Evolutionary conservation across 176 grass and related monocot species (phyloP), one percentile per base, ranked within the genome.

Genomic region (Phoenix roebelenii): DNA sequence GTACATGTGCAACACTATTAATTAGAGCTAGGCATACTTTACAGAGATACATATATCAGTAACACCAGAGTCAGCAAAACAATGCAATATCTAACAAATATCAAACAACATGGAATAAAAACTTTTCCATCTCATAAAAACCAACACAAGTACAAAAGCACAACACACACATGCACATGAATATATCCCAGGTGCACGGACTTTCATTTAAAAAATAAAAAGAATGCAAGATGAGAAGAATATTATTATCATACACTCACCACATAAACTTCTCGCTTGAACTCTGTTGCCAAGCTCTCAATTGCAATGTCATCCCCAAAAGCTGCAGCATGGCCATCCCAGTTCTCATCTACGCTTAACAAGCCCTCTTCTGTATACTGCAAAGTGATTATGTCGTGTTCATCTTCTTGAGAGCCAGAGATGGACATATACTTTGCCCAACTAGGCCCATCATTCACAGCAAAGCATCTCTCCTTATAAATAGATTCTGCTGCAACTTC

Each of bases 341-440:
- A 53, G 56, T 97, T 97, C 77, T 97, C 92, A 30, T 90, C 92
- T 1, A 97, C 66, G 18, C 74, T 88, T 48, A 97, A 69, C 51
- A 97, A 77, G 23, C 92, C 92, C 66, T 91, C 92, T 52, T 97
- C 92, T 44, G 92, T 97, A 66, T 97, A 97, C 58, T 97, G 92
- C 29, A 97, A 39, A 39, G 87, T 91, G 81, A 97, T 91, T 53
- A 97, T 97, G 59, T 91, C 84, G 1, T 91, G 83, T 60, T 97
- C 87, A 39, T 91, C 92, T 59, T 88, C 87, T 6, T 55, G 35
- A 2, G 84, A 97, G 52, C 92, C 92, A 49, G 92, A 97, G 66
- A 91, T 85, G 19, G 81, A 84, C 92, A 97, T 97, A 32, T 97
- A 97, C 65, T 97, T 97, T 51, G 78, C 79, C 92, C 92, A 97